phyloP scores from a whole-genome alignment of 148 eudicot species.

The Euryodendron excelsum region DNA sequence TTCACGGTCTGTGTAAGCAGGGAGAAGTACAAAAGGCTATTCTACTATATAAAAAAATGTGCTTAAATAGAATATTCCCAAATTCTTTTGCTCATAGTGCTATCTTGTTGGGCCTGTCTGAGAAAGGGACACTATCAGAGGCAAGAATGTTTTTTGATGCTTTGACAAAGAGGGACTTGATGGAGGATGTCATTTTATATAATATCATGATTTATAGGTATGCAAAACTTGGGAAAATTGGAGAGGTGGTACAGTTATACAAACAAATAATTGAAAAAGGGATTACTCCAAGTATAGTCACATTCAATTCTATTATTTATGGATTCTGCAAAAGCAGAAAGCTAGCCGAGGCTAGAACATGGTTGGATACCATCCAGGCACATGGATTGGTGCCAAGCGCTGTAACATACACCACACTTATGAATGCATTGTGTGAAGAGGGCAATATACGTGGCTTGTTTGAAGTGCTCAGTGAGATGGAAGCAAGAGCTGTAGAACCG shows the following conservation, averaged over 20 bases:
- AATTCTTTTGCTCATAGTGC: conserved; percentile 41
- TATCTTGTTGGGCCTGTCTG: conserved; percentile 54
- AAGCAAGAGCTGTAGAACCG: conserved; percentile 42
- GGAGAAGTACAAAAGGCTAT: conserved; percentile 57
- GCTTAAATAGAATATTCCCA: conserved; percentile 43
- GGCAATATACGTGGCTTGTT: conserved; percentile 40
- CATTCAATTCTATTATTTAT: conserved; percentile 76
- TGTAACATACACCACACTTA: conserved; percentile 71
- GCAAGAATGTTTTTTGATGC: conserved; percentile 62
- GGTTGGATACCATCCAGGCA: conserved; percentile 40
- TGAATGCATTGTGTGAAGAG: conserved; percentile 59
- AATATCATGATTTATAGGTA: conserved; percentile 80
- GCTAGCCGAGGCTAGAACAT: conserved; percentile 47
- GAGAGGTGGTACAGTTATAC: conserved; percentile 54
- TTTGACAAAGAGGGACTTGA: conserved; percentile 34
- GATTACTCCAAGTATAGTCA: conserved; percentile 57
- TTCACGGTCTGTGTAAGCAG: conserved; percentile 68
- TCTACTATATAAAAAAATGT: conserved; percentile 51
- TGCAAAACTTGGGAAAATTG: conserved; percentile 52
- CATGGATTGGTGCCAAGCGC: conserved; percentile 58
- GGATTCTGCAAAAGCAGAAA: conserved; percentile 63
- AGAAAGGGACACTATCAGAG: conserved; percentile 45
- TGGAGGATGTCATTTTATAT: conserved; percentile 49
- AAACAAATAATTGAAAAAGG: conserved; percentile 47
- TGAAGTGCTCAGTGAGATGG: conserved; percentile 57